Conservation (phyloP, 2,329 filamentous ascomycete genomes). For the Aureobasidium leucospermi region DNA sequence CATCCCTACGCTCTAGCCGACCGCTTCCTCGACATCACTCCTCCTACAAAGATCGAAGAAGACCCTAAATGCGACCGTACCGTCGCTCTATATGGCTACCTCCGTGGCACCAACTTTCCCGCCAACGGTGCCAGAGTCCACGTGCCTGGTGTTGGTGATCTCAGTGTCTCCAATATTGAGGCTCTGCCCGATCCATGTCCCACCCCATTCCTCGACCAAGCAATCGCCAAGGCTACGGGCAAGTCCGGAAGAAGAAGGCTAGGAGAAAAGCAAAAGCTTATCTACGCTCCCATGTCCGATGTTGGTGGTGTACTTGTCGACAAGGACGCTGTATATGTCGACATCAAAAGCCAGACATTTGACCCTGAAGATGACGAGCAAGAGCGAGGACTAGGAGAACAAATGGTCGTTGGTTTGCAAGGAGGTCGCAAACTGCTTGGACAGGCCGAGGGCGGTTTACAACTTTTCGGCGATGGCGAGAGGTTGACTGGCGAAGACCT, state of each 20-base stretch:
- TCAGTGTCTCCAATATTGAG: slow-evolving; percentile 76
- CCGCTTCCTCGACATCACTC: slow-evolving; percentile 90
- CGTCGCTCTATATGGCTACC: slow-evolving; percentile 84
- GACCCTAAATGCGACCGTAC: slow-evolving; percentile 85
- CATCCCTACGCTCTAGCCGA: slow-evolving; percentile 93
- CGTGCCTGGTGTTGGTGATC: slow-evolving; percentile 85
- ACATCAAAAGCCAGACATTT: slow-evolving; percentile 66
- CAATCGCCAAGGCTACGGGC: slow-evolving; percentile 72
- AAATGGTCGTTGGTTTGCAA: slow-evolving; percentile 86
- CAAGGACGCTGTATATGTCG: slow-evolving; percentile 91
- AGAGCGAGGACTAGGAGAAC: slow-evolving; percentile 87
- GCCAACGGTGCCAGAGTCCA: slow-evolving; percentile 80
- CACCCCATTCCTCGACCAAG: slow-evolving; percentile 84
- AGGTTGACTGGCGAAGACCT: slow-evolving; percentile 50
- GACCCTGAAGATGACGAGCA: slow-evolving; percentile 54
- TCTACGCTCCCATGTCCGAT: slow-evolving; percentile 97
- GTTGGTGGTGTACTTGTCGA: slow-evolving; percentile 93
- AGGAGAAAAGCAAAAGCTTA: slow-evolving; percentile 92
- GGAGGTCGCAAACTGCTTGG: slow-evolving; percentile 74
- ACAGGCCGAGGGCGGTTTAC: slow-evolving; percentile 71
- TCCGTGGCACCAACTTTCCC: slow-evolving; percentile 90
- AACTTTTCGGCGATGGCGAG: slow-evolving; percentile 74
- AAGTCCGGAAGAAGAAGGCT: slow-evolving; percentile 73
- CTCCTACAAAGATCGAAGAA: slow-evolving; percentile 83
- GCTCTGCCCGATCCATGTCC: slow-evolving; percentile 89